phyloP scores from a whole-genome alignment of 129 eudicot species.

The Flaveria bidentis region DNA sequence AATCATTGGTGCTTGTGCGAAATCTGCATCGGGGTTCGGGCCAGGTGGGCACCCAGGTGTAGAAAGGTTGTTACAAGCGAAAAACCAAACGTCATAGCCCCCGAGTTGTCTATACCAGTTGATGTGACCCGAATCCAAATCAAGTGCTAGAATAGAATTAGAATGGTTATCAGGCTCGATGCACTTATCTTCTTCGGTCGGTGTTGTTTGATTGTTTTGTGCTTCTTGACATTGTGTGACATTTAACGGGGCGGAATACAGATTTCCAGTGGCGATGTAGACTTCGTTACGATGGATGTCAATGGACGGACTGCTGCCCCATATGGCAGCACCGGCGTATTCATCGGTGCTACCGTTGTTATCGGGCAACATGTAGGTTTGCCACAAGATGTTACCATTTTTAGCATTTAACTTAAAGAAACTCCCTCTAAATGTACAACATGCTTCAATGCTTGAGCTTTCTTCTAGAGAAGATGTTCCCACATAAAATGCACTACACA shows the following conservation, averaged over 20 bases:
- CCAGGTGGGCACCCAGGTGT: constrained; percentile 79
- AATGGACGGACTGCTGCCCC: constrained; percentile 88
- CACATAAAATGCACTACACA: constrained; percentile 39
- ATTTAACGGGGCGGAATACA: constrained; percentile 59
- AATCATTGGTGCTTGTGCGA: constrained; percentile 80
- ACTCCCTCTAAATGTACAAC: constrained; percentile 78
- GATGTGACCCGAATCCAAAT: constrained; percentile 51
- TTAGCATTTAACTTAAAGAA: constrained; percentile 53
- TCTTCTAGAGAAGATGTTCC: constrained; percentile 74
- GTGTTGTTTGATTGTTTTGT: constrained; percentile 57
- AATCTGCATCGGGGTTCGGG: constrained; percentile 82
- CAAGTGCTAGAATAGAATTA: constrained; percentile 63
- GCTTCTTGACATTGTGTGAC: constrained; percentile 61
- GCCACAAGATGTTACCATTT: constrained; percentile 67
- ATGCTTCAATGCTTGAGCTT: constrained; percentile 33
- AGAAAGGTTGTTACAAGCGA: constrained; percentile 51
- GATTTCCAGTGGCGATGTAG: constrained; percentile 62
- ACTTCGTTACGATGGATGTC: constrained; percentile 45
- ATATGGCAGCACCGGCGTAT: constrained; percentile 68
- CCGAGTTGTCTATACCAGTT: constrained; percentile 62
- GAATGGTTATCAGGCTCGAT: constrained; percentile 56
- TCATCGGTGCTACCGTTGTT: constrained; percentile 56
- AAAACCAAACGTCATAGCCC: constrained; percentile 64
- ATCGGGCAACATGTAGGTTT: constrained; percentile 66
- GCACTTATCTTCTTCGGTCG: constrained; percentile 53